Conservation (phyloP, 2,329 filamentous ascomycete species). For the Zelopaecilomyces penicillatus region DNA sequence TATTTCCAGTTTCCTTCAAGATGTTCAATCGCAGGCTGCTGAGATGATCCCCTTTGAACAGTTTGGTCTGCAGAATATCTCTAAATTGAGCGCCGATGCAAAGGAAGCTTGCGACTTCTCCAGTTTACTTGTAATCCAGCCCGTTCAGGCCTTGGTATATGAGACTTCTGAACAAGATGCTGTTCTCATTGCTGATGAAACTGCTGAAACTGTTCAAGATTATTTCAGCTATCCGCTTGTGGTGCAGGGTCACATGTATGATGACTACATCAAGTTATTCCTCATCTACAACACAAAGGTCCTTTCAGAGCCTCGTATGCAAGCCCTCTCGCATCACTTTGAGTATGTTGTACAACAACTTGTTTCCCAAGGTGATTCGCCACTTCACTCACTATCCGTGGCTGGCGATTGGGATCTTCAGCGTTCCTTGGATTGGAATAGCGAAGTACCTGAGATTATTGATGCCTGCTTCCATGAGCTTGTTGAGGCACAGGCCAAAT, state of each 20-base stretch:
- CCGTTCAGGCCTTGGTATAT: neutral
- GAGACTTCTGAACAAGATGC: neutral
- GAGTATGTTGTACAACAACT: neutral
- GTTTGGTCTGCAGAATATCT: neutral
- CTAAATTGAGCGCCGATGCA: neutral
- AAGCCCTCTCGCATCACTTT: neutral
- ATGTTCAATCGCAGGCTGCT: slow-evolving; percentile 13
- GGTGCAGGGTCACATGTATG: neutral
- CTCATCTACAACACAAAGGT: neutral
- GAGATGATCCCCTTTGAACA: slow-evolving; percentile 6
- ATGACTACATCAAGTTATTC: neutral
- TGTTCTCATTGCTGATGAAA: neutral
- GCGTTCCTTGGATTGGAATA: neutral
- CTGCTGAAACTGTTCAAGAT: neutral
- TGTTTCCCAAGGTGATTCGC: neutral
- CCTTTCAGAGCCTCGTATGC: neutral
- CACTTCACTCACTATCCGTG: neutral
- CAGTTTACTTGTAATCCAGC: neutral
- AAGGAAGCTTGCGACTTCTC: neutral
- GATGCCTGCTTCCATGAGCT: neutral
- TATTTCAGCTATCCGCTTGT: neutral
- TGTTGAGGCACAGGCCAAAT: neutral
- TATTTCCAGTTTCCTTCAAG: slow-evolving; percentile 4
- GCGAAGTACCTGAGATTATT: neutral
- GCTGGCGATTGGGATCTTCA: neutral